phyloP scores from a whole-genome alignment of 768 basidiomycete species.

The Leucogyrophana mollusca region DNA sequence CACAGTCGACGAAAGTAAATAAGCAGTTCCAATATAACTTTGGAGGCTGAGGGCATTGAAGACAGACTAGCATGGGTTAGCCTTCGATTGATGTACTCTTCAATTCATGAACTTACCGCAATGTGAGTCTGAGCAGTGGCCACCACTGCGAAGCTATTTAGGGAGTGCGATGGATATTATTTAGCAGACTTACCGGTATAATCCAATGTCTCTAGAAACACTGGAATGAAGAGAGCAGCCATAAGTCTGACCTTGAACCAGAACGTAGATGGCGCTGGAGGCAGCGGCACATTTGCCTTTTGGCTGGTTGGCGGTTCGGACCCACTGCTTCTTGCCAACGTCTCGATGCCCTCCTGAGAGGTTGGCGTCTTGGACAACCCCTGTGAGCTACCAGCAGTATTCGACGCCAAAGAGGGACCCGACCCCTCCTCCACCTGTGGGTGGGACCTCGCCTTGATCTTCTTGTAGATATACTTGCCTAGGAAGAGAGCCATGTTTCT shows the following conservation, averaged over 20 bases:
- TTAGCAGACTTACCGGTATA: constrained; percentile 27
- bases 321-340: no score
- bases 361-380: no score
- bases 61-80: neutral
- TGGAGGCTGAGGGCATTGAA: constrained; percentile 2
- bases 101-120: constrained; percentile 28
- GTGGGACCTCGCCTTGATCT: no score
- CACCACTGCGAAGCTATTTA: constrained; percentile 29
- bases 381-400: no score
- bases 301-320: no score
- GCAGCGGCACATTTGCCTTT: no score
- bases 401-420: no score
- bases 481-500: neutral
- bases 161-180: neutral
- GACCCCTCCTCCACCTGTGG: no score
- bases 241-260: constrained; percentile 8
- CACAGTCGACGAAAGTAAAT: constrained; percentile 42
- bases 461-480: no score
- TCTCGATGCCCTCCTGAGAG: no score
- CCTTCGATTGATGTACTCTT: neutral
- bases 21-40: constrained; percentile 41
- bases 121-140: constrained; percentile 44
- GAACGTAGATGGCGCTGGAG: neutral
- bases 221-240: constrained; percentile 31
- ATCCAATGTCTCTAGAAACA: constrained; percentile 37